Base-by-base conservation (phyloP, 768 basidiomycete genomes). In the Tephrocybe sp. region DNA sequence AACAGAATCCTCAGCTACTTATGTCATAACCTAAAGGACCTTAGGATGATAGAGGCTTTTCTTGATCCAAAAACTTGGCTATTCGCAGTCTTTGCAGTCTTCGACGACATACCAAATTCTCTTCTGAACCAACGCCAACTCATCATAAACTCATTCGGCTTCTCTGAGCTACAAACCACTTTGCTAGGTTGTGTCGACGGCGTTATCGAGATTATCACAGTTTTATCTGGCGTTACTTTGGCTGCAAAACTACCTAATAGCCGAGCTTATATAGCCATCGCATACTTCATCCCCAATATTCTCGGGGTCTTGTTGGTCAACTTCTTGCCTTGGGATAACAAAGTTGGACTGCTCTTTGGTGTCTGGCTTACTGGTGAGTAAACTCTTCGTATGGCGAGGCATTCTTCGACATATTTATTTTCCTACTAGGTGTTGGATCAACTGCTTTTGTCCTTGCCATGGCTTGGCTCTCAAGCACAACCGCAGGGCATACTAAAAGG, bases 41-140 rank as follows among this genome's bases (percentile, higher is more conserved):
- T 33, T 59, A 87, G 85, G 64, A 77, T 89, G 74, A 75, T 80
- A 16, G 87, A 89, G 61, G 82, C 86, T 0, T 67, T 89, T 4
- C 53, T 63, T 0, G 87, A 89, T 58, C 79, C 83, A 0, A 89
- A 89, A 65, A 86, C 85, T 0, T 89, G 85, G 86, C 72, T 88
- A 23, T 89, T 89, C 57, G 85, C 85, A 0, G 69, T 87, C 38
- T 87, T 87, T 63, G 71, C 79, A 2, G 79, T 76, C 0, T 64
- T 87, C 30, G 69, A 76, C 60, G 84, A 84, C 50, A 61, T 89
- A 13, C 84, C 86, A 1, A 86, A 84, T 61, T 86, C 83, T 4
- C 60, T 72, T 34, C 83, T 79, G 17, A 86, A 85, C 54, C 87
- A 89, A 58, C 67, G 75, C 5, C 73, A 75, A 53, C 77, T 89